Conservation (phyloP, 139 green algal genomes). For the Chlamydomonas schloesseri region DNA sequence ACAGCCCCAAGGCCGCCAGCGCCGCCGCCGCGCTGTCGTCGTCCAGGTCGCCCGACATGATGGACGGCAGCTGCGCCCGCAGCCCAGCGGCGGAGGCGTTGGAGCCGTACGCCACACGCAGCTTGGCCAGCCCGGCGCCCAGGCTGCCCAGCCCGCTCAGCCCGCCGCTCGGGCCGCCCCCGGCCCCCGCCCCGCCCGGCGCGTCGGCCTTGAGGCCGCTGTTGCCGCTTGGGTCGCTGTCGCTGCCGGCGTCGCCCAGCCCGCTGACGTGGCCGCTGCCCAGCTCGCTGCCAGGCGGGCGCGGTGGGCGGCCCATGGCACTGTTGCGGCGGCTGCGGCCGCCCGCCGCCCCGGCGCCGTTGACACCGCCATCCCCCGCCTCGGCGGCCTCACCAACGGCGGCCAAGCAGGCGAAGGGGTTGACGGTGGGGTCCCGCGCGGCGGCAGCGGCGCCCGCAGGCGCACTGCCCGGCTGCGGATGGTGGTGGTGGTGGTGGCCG, state of each 20-base stretch:
- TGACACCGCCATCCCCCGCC: too few species aligned
- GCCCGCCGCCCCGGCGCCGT: neutral
- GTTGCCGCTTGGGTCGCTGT: neutral
- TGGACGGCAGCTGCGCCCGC: conserved; percentile 4
- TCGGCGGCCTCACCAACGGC: neutral
- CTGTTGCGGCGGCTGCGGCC: conserved; percentile 11
- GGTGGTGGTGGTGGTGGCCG: neutral
- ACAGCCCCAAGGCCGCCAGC: neutral
- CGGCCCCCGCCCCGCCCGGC: neutral
- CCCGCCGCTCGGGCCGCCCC: neutral
- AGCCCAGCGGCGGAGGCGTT: neutral
- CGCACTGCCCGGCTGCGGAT: neutral
- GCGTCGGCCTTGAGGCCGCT: neutral
- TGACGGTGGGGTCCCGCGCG: neutral
- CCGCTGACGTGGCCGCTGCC: neutral
- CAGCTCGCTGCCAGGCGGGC: neutral
- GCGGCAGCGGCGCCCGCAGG: neutral
- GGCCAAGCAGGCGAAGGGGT: conserved; percentile 22
- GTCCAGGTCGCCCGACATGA: conserved; percentile 15
- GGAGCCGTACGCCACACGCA: neutral
- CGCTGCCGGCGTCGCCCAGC: neutral
- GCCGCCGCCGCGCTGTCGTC: neutral
- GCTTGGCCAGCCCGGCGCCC: too few species aligned
- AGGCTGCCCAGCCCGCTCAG: neutral
- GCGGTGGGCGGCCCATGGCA: neutral